These are phyloP conservation scores for Tuber calosporum DNA, from an alignment of 495 filamentous ascomycete species.

Conservation along the genomic window DNA sequence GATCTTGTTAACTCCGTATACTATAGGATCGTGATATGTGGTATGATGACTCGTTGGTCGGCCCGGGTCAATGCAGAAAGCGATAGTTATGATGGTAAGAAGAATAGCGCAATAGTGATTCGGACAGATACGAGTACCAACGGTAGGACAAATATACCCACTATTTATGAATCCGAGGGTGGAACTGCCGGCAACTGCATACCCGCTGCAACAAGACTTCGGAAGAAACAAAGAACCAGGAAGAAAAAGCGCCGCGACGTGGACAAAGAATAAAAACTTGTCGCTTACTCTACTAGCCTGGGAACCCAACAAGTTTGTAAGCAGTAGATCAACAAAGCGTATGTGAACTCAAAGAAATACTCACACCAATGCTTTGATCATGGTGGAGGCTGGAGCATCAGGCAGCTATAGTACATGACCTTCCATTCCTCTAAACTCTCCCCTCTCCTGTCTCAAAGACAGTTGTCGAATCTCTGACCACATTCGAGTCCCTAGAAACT, in stretches of 20 bases:
- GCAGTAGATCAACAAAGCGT: neutral
- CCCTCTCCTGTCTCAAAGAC: no score
- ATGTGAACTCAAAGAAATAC: neutral
- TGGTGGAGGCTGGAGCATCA: no score
- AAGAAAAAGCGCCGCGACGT: no score
- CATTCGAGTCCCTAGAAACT: no score
- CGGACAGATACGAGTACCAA: neutral
- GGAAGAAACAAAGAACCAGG: neutral
- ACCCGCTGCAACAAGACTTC: neutral
- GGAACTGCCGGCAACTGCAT: neutral
- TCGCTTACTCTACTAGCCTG: slow-evolving; percentile 4
- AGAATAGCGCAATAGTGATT: neutral
- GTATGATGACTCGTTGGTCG: neutral
- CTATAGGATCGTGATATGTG: no score
- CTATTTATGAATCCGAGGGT: neutral
- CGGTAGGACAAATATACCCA: neutral
- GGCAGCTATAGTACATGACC: no score
- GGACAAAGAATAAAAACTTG: neutral
- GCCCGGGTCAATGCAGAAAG: neutral
- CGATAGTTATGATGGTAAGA: neutral
- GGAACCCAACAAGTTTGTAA: slow-evolving; percentile 6
- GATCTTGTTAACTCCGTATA: neutral
- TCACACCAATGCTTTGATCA: neutral
- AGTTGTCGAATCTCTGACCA: no score
- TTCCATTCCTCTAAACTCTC: no score